Evolutionary conservation across 768 basidiomycete genomes (phyloP), one percentile per base, ranked within the genome.

Genomic region (Boletus rubropictus): DNA sequence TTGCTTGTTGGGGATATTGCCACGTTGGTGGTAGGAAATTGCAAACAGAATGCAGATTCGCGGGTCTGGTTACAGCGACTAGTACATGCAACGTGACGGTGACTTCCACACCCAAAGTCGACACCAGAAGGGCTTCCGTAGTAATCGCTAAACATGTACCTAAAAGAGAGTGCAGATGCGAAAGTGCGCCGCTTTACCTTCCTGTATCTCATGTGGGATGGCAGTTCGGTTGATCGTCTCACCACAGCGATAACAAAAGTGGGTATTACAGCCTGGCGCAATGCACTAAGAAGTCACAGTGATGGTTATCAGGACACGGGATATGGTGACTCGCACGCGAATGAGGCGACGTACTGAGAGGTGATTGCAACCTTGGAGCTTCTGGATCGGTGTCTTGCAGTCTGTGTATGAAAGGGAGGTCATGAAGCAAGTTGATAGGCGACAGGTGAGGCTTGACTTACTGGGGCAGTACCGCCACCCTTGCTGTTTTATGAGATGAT

Each of bases 401-500:
- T 71, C 75, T 74, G 50, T 7, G 24, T 2, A 25, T 9, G 21
- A 11, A 17, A 21, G 5, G 24, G 8, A 14, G 11, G 24, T 33
- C n/a, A 6, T 41, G 12, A 44, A 47, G 21, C 33, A 4, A 29
- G 41, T 8, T 0, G 22, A 22, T 9, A 39, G n/a, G 5, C 9
- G 6, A 27, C n/a, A 3, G 5, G 11, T 11, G 2, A n/a, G 6
- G 21, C 17, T 24, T 14, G 25, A 47, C 71, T 50, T 49, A 69
- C 81, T 79, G 44, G 83, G 79, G 54, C 83, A 84, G 52, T 74
- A 72, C 50, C 75, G 79, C 82, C 83, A 84, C 5, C 82, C 80
- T 39, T 71, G 61, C 44, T 69, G 54, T 35, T 64, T 59, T 76
- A 82, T 74, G 24, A 81, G 59, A 42, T 73, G 66, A 11, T 74